Evolutionary conservation across 176 grass and related monocot genomes (phyloP).

Genomic region (Luzula sylvatica): DNA sequence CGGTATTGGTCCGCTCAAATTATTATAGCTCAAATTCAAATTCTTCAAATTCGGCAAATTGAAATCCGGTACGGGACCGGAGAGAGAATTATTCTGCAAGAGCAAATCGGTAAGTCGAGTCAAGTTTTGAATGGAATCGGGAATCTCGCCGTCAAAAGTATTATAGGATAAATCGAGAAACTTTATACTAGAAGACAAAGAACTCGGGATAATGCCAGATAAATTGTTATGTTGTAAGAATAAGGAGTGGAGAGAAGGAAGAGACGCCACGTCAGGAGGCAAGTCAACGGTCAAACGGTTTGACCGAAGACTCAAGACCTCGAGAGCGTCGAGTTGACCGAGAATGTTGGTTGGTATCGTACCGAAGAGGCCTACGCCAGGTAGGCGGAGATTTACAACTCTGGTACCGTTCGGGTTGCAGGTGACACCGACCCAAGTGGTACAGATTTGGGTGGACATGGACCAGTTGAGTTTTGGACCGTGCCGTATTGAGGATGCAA

Average conservation of each 20-base stretch:
- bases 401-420: conserved; percentile 58
- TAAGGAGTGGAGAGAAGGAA: conserved; percentile 84
- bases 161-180: conserved; percentile 94
- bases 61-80: conserved; percentile 64
- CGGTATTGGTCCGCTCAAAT: conserved; percentile 80
- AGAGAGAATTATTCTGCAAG: conserved; percentile 93
- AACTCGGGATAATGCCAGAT: conserved; percentile 68
- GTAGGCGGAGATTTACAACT: conserved; percentile 59
- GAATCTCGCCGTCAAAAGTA: conserved; percentile 73
- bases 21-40: conserved; percentile 96
- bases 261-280: conserved; percentile 75
- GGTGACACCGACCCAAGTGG: conserved; percentile 77
- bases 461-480: conserved; percentile 89
- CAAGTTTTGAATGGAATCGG: conserved; percentile 65
- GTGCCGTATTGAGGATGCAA: conserved; percentile 71
- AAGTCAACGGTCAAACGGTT: conserved; percentile 75
- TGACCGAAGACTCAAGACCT: conserved; percentile 84
- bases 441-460: conserved; percentile 45
- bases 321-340: conserved; percentile 80
- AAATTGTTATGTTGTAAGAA: conserved; percentile 94
- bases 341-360: conserved; percentile 63
- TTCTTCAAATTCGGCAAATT: conserved; percentile 65
- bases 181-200: conserved; percentile 62
- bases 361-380: conserved; percentile 77
- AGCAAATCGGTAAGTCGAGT: conserved; percentile 64